Evolutionary conservation across 2,329 filamentous ascomycete genomes (phyloP), one percentile per base, ranked within the genome.

Genomic region (Arthrobotrys musiformis): DNA sequence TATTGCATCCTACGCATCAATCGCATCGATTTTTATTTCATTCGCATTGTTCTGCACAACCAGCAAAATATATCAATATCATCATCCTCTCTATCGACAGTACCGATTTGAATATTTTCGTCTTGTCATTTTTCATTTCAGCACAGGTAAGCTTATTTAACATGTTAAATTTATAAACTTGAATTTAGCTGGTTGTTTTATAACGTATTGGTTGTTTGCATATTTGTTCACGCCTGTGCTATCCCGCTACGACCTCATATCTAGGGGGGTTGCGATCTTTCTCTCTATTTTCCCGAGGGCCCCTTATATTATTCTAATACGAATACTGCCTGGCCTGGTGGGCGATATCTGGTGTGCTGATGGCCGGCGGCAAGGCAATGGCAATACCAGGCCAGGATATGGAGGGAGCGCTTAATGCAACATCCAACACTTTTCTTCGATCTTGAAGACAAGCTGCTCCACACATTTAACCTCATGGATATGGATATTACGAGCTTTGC

Each of bases 371-470:
- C 8, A 48, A n/a, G 19, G n/a, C 13, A 7, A 4, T 11, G 6
- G 19, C 24, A 30, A 9, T 17, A n/a, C n/a, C 35, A 13, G 40
- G 54, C 42, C 26, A 64, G 56, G 52, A 35, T 46, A 5, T 15
- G 26, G n/a, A n/a, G n/a, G 15, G 26, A 56, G 70, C 70, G 70
- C 50, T 44, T 68, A 74, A 68, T 74, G 70, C 70, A 74, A 74
- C 70, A 61, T 13, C 26, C 52, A 74, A 68, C 63, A 54, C 54
- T 26, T 64, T 15, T 22, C 52, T 40, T 24, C 11, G n/a, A n/a
- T n/a, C 24, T 26, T 37, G n/a, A n/a, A n/a, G n/a, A n/a, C n/a
- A n/a, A n/a, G n/a, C n/a, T n/a, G n/a, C n/a, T n/a, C n/a, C n/a
- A n/a, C n/a, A n/a, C n/a, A n/a, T n/a, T n/a, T 30, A 22, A n/a